A percentile compares a stretch with the other conserved stretches of the same genome.
phyloP scores from a whole-genome alignment of 2,329 filamentous ascomycete species.

The Arachnomyces sp. region DNA sequence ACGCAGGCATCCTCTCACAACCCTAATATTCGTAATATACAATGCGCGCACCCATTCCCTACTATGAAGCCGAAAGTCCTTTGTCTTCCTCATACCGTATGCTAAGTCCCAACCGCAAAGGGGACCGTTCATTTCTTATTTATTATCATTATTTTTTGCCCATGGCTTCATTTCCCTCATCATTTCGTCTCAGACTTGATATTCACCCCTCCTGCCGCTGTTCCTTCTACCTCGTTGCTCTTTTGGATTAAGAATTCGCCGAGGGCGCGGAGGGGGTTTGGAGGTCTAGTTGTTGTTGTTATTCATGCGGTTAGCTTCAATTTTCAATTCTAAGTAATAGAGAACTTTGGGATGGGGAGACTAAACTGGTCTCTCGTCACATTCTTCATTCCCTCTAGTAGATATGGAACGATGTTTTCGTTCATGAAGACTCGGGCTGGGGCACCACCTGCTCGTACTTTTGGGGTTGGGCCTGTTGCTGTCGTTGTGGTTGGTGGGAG shows the following conservation, averaged over 20 bases:
- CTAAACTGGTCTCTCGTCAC: slow-evolving; percentile 59
- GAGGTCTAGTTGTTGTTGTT: slow-evolving; percentile 42
- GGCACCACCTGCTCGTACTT: slow-evolving; percentile 57
- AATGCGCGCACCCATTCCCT: too few relatives aligned
- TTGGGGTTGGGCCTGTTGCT: slow-evolving; percentile 19
- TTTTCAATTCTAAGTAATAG: not conserved
- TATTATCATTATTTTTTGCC: too few relatives aligned
- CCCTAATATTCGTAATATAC: too few relatives aligned
- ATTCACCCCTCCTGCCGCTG: slow-evolving; percentile 11
- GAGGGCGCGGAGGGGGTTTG: slow-evolving; percentile 59
- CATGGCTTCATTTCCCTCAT: not conserved
- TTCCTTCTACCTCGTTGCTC: slow-evolving; percentile 55
- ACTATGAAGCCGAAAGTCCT: too few relatives aligned
- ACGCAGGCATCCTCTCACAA: too few relatives aligned
- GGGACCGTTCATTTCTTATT: too few relatives aligned
- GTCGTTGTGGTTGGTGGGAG: slow-evolving; percentile 34
- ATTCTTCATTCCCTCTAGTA: slow-evolving; percentile 68
- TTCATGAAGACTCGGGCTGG: slow-evolving; percentile 64
- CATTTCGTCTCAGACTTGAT: slow-evolving; percentile 20
- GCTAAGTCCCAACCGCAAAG: too few relatives aligned
- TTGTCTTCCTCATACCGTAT: too few relatives aligned
- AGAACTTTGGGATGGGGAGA: not conserved
- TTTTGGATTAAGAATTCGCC: slow-evolving; percentile 63
- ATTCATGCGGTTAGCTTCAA: not conserved
- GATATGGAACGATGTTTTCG: slow-evolving; percentile 56